A percentile compares a stretch with the other conserved stretches of the same genome.
Evolutionary conservation across 179 eudicot genomes (phyloP).

Genomic region (Carnegiea gigantea): DNA sequence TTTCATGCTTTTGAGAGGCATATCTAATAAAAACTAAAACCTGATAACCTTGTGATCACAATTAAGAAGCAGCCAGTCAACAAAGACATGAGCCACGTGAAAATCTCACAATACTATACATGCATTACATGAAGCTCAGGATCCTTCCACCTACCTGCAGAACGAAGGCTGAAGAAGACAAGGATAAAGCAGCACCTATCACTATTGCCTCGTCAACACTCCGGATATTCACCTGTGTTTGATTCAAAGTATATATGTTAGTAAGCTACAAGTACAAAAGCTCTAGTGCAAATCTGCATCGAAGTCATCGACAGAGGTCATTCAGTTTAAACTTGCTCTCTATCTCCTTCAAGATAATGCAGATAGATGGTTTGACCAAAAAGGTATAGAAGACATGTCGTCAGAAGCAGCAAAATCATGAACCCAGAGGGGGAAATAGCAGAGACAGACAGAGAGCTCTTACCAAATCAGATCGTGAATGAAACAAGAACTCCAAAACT

Average conservation of each 20-base stretch:
- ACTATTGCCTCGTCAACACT: slow-evolving; percentile 94
- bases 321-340: neutral
- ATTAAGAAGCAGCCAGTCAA: neutral
- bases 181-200: slow-evolving; percentile 95
- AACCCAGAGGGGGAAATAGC: neutral
- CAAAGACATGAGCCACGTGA: neutral
- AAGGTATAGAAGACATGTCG: neutral
- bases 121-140: neutral
- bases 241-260: slow-evolving; percentile 3
- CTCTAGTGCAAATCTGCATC: neutral
- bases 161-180: slow-evolving; percentile 98
- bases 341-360: too few species aligned
- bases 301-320: slow-evolving; percentile 1
- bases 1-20: neutral
- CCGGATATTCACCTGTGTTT: slow-evolving; percentile 84
- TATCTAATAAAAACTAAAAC: neutral
- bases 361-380: neutral
- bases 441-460: slow-evolving; percentile 21
- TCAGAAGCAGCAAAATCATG: neutral
- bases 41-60: neutral
- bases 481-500: slow-evolving; percentile 76
- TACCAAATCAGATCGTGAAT: slow-evolving; percentile 93
- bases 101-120: neutral
- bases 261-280: slow-evolving; percentile 7
- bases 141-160: slow-evolving; percentile 61